Conservation (phyloP, 2,329 filamentous ascomycete genomes). For the Ophiostoma populinum region DNA sequence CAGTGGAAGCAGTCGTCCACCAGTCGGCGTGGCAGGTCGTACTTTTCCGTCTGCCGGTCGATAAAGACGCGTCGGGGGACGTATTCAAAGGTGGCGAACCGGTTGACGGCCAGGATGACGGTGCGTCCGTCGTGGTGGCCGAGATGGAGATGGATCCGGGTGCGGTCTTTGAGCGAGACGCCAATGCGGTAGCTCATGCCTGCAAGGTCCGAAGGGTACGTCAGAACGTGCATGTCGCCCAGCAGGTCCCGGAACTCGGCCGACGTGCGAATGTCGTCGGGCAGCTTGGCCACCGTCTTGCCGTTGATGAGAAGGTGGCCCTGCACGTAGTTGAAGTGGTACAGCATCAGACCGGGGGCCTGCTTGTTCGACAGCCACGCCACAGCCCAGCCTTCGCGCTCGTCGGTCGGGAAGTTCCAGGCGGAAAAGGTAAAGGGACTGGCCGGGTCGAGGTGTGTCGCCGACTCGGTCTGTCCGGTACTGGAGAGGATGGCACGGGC, state of each 20-base stretch:
- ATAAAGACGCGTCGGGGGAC: conserved; percentile 8
- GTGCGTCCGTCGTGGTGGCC: conserved; percentile 25
- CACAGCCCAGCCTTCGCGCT: conserved; percentile 3
- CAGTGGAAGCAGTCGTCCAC: conserved; percentile 40
- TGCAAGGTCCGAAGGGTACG: conserved; percentile 29
- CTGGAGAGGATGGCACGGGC: background rate
- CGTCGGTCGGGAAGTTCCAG: background rate
- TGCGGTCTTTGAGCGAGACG: conserved; percentile 20
- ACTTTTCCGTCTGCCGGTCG: conserved; percentile 17
- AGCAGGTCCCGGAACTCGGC: conserved; percentile 32
- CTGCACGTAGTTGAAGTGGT: conserved; percentile 20
- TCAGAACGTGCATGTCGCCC: conserved; percentile 30
- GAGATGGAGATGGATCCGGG: conserved; percentile 29
- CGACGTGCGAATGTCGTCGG: conserved; percentile 28
- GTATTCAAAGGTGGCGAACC: background rate
- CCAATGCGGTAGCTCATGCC: conserved; percentile 33
- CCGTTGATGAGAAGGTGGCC: conserved; percentile 22
- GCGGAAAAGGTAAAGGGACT: too few relatives aligned
- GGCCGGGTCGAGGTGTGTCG: too few relatives aligned
- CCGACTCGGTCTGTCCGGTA: too few relatives aligned
- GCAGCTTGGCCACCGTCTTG: conserved; percentile 27
- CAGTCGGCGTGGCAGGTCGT: conserved; percentile 34
- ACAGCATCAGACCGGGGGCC: background rate
- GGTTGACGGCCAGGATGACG: conserved; percentile 19
- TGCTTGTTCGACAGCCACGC: background rate